Evolutionary conservation across 768 basidiomycete genomes (phyloP), one percentile per base, ranked within the genome.

Genomic region (Auricularia cornea): DNA sequence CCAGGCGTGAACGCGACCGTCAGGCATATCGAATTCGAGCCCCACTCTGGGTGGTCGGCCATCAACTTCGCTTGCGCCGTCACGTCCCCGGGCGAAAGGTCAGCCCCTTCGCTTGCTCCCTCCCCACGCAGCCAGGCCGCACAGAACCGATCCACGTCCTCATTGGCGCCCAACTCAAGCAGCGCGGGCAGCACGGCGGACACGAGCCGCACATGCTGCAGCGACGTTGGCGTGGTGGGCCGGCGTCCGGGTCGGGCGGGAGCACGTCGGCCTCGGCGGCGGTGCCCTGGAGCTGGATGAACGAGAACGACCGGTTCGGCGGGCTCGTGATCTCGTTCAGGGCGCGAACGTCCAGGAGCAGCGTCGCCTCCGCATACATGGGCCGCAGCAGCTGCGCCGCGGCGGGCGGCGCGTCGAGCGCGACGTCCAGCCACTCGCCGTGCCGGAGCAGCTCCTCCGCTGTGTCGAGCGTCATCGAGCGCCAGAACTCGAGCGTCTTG

Each of bases 1-100:
- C 97, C 97, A 2, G 97, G 97, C 2, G 97, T 98, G 78, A 99
- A 99, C 29, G 97, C 94, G 29, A 89, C 88, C 2, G 94, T 90
- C 67, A 99, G 77, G 71, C 96, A 95, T 69, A 98, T 94, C 2
- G 94, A 92, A 32, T 90, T 90, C 5, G 94, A 91, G 64, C 91
- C 90, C 87, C 91, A 95, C 77, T 97, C 92, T 31, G 92, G 86
- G 75, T 99, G 94, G 52, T 94, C 90, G 3, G 92, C 90, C 96
- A 99, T 98, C 62, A n/a, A n/a, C n/a, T n/a, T n/a, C n/a, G n/a
- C n/a, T n/a, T n/a, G n/a, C n/a, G n/a, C n/a, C n/a, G n/a, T 90
- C 32, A 98, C 87, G 71, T 99, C 97, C 4, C 85, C 88, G 3
- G 97, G 95, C 2, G 94, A 92, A 12, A 99, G 83, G 72, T 96